Base-by-base conservation (phyloP, 768 basidiomycete species). In the Phanerochaete carnosa region DNA sequence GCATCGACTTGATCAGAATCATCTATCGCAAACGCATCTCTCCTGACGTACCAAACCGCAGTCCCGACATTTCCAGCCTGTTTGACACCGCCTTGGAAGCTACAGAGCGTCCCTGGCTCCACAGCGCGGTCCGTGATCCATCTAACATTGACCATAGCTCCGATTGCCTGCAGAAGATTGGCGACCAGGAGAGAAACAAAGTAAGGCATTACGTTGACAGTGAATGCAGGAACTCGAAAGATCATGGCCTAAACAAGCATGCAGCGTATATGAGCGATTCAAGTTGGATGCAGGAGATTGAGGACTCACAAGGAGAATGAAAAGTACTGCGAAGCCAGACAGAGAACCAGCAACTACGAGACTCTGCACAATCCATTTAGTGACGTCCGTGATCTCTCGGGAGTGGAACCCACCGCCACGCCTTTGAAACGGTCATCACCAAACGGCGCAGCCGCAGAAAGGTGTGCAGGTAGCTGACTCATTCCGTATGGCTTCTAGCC, bases 61-160 rank as follows among this genome's bases (percentile, higher is more conserved):
- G 74, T 74, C 1, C 75, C 78, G 32, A 81, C 67, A 51, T 80
- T 79, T 9, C 80, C 80, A 4, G 74, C 70, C 39, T 79, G 75
- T 63, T 79, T 79, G 39, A 76, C 59, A 3, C 70, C 74, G 30
- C 73, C 77, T 65, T 76, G 75, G 16, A 62, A 45, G 35, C 65
- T 63, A 55, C 75, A 76, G 28, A 70, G 60, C 15, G 16, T 13
- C 3, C 72, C 72, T 6, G 58, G 52, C 1, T 57, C 54, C n/a
- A 71, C 73, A 3, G 50, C 62, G 29, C 72, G 70, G 1, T 69
- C 54, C 11, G 45, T 11, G 3, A 74, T 62, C 75, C 75, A 77
- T 28, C 58, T 61, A 9, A 58, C 35, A 64, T 72, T 73, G 19
- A 77, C 56, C 39, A 73, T 53, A 0, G 74, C 69, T 9, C 73